Percentiles rank a stretch among this genome's conserved stretches.
Evolutionary conservation across 106 monocot species (phyloP).

Genomic region (Amphibolis antarctica): DNA sequence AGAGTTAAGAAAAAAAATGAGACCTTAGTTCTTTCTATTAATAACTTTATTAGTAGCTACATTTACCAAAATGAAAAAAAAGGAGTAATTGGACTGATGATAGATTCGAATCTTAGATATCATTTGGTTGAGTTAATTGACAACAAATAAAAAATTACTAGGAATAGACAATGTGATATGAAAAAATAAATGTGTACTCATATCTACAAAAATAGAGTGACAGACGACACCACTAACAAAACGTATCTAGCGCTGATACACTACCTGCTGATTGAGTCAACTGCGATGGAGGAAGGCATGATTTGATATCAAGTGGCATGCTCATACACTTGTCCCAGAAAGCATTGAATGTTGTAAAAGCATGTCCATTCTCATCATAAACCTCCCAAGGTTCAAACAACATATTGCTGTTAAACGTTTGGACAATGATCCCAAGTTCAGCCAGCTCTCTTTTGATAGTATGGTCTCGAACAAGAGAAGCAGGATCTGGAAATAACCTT

Average conservation of each 20-base stretch:
- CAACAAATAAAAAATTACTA: too few relatives aligned
- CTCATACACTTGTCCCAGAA: slow-evolving; percentile 60
- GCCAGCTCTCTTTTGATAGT: slow-evolving; percentile 47
- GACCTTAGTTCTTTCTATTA: too few relatives aligned
- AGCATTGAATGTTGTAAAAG: slow-evolving; percentile 58
- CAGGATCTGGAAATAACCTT: slow-evolving; percentile 47
- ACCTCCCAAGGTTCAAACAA: slow-evolving; percentile 87
- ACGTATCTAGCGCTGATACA: not conserved
- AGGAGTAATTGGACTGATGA: too few relatives aligned
- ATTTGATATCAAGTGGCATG: slow-evolving; percentile 32
- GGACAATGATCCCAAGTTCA: slow-evolving; percentile 39
- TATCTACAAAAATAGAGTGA: too few relatives aligned
- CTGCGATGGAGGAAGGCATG: slow-evolving; percentile 50
- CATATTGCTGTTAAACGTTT: slow-evolving; percentile 71
- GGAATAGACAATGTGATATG: too few relatives aligned
- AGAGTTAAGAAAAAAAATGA: too few relatives aligned
- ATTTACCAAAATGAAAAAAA: too few relatives aligned
- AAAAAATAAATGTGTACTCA: too few relatives aligned
- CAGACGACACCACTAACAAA: too few relatives aligned
- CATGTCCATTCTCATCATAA: slow-evolving; percentile 48
- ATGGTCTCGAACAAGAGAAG: slow-evolving; percentile 84
- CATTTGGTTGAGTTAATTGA: too few relatives aligned
- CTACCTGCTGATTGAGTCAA: slow-evolving; percentile 49
- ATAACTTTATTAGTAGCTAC: too few relatives aligned
- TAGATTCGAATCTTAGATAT: too few relatives aligned